These are phyloP conservation scores for Pelargonium fulgidum DNA, from an alignment of 441 rosid genomes.

Conservation along the genomic window DNA sequence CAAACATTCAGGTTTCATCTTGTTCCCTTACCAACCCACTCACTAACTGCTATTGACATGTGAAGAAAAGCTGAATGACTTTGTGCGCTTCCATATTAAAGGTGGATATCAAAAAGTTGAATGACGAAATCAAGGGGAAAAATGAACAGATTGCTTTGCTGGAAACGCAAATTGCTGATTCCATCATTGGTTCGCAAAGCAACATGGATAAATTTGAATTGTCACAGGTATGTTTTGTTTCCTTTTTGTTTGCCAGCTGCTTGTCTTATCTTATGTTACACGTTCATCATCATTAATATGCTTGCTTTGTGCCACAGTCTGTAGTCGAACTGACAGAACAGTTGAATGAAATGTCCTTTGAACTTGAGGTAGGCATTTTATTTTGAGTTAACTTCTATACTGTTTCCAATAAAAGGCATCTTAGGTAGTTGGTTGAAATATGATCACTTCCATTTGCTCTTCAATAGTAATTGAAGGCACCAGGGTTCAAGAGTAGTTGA, in stretches of 20 bases:
- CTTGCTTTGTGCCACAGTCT: constrained; percentile 41
- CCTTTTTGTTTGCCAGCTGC: constrained; percentile 4
- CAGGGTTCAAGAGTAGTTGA: too few species aligned
- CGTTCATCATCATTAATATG: constrained; percentile 20
- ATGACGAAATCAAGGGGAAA: constrained; percentile 62
- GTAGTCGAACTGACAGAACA: constrained; percentile 69
- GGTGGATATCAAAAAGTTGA: constrained; percentile 62
- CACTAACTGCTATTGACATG: constrained; percentile 18
- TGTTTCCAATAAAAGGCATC: too few species aligned
- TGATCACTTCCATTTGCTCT: too few species aligned
- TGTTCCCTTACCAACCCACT: constrained; percentile 9
- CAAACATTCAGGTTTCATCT: constrained; percentile 50
- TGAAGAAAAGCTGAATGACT: constrained; percentile 10
- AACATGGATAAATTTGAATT: constrained; percentile 57
- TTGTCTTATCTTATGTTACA: too few species aligned
- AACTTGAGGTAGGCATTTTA: constrained; percentile 71
- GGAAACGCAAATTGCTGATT: constrained; percentile 73
- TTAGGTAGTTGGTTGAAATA: too few species aligned
- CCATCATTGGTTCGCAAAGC: constrained; percentile 46
- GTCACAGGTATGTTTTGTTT: constrained; percentile 44
- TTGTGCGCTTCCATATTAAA: constrained; percentile 29
- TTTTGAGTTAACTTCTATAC: constrained; percentile 3
- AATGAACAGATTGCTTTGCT: constrained; percentile 64
- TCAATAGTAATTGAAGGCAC: too few species aligned
- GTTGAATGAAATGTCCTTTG: constrained; percentile 87